Evolutionary conservation across 2,329 filamentous ascomycete species (phyloP), one percentile per base, ranked within the genome.

Genomic region (Penicillium crustosum): DNA sequence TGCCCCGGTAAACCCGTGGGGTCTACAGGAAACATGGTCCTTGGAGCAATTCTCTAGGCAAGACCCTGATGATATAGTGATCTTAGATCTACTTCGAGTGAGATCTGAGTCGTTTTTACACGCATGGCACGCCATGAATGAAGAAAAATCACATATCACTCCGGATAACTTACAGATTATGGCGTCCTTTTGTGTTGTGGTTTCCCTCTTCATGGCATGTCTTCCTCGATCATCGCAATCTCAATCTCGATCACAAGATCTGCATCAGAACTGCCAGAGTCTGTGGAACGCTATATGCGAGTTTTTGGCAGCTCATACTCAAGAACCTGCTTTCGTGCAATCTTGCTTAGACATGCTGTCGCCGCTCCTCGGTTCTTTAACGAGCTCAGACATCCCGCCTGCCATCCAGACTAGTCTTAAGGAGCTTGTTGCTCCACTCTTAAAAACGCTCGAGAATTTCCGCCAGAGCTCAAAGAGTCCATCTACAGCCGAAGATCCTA

Each of bases 101-200:
- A 81, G 82, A 66, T 66, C 79, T 9, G 79, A 82, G 36, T 70
- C 70, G 25, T 77, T 81, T 39, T 65, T 69, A 36, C 75, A 79
- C 57, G 68, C 71, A 12, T 83, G 80, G 79, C 70, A 71, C 49
- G 71, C 75, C 23, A 70, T 77, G 57, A 70, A 65, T 29, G 65
- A 73, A 38, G 74, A 80, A 19, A 78, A 74, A 43, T 70, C 74
- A n/a, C 74, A 75, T 63, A 72, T 84, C 17, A 82, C 78, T 25
- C 66, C 74, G 7, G 81, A 84, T 55, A 78, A 82, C 66, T 67
- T 83, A 60, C 79, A 80, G 38, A 75, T 81, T 31, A 55, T 82
- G n/a, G 71, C 73, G 6, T 80, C 78, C n/a, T 74, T 82, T 45
- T 82, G 79, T 65, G 72, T 81, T 21, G 71, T 79, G 23, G 71